These are phyloP conservation scores for Spathaspora sp. DNA, from an alignment of 1,139 yeast species.

Conservation along the genomic window DNA sequence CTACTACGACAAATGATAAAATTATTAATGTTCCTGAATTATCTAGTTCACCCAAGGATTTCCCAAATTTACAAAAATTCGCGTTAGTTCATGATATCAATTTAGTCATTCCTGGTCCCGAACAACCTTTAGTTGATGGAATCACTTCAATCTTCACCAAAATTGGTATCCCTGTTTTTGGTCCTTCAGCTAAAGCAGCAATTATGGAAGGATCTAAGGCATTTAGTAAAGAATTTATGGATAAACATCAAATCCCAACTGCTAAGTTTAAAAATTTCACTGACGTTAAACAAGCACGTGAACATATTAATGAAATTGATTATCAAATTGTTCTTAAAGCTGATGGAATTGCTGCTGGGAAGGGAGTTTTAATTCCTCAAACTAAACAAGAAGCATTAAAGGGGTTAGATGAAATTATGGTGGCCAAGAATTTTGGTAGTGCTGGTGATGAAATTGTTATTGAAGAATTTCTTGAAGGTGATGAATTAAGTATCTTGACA, in stretches of 20 bases:
- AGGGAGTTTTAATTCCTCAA: slow-evolving; percentile 93
- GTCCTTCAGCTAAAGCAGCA: slow-evolving; percentile 90
- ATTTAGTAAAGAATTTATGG: slow-evolving; percentile 92
- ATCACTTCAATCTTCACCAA: slow-evolving; percentile 65
- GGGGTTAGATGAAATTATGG: slow-evolving; percentile 89
- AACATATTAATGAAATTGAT: slow-evolving; percentile 59
- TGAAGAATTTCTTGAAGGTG: slow-evolving; percentile 96
- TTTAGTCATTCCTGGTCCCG: slow-evolving; percentile 97
- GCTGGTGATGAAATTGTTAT: slow-evolving; percentile 98
- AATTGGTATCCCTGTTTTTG: slow-evolving; percentile 94
- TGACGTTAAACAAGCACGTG: slow-evolving; percentile 68
- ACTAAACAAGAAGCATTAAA: slow-evolving; percentile 79
- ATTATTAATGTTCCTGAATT: slow-evolving; percentile 71
- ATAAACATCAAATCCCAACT: slow-evolving; percentile 87
- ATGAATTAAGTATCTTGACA: slow-evolving; percentile 90
- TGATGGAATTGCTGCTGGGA: slow-evolving; percentile 98
- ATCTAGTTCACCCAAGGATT: slow-evolving; percentile 58
- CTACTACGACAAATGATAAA: slow-evolving; percentile 52
- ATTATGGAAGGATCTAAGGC: slow-evolving; percentile 97
- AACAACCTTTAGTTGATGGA: slow-evolving; percentile 96
- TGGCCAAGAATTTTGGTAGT: slow-evolving; percentile 79
- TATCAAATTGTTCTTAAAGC: slow-evolving; percentile 93
- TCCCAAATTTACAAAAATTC: slow-evolving; percentile 58
- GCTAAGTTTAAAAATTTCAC: slow-evolving; percentile 86
- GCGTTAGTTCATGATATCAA: slow-evolving; percentile 67